Evolutionary conservation across 768 basidiomycete genomes (phyloP).

Genomic region (Gloeophyllum trabeum): DNA sequence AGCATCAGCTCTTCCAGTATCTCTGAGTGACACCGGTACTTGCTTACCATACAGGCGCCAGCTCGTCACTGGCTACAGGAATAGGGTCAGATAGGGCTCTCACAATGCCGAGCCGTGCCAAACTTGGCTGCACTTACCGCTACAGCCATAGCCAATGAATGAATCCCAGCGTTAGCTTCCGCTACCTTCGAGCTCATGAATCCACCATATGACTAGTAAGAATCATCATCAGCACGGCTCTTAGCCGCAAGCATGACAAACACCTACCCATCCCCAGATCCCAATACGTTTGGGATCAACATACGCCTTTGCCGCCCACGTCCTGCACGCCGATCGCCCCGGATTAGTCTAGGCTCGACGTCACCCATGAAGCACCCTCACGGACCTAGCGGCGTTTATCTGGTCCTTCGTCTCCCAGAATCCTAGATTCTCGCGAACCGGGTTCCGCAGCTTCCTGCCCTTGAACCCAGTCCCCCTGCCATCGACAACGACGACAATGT

Average conservation of each 20-base stretch:
- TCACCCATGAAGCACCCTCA: constrained; percentile 9
- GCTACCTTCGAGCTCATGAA: constrained; percentile 92
- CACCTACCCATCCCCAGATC: constrained; percentile 93
- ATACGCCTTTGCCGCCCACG: constrained; percentile 81
- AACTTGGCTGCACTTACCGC: constrained; percentile 65
- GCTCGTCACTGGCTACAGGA: constrained; percentile 67
- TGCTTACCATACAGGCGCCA: constrained; percentile 70
- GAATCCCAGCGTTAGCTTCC: constrained; percentile 83
- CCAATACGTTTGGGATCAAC: constrained; percentile 85
- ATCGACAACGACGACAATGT: constrained; percentile 82
- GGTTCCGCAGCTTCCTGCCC: constrained; percentile 75
- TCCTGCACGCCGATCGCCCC: constrained; percentile 23
- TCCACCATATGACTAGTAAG: constrained; percentile 78
- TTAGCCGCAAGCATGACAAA: background rate
- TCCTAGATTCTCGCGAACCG: constrained; percentile 83
- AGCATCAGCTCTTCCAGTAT: too few species aligned
- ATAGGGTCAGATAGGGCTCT: background rate
- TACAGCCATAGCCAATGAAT: constrained; percentile 84
- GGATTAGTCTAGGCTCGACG: constrained; percentile 2
- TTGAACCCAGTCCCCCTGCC: constrained; percentile 91
- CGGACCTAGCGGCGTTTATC: constrained; percentile 76
- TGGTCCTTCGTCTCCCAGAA: constrained; percentile 86
- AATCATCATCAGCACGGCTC: background rate
- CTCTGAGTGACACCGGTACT: too few species aligned
- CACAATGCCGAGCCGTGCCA: background rate